phyloP scores from a whole-genome alignment of 441 rosid genomes.

The Pelargonium myrrhifolium region DNA sequence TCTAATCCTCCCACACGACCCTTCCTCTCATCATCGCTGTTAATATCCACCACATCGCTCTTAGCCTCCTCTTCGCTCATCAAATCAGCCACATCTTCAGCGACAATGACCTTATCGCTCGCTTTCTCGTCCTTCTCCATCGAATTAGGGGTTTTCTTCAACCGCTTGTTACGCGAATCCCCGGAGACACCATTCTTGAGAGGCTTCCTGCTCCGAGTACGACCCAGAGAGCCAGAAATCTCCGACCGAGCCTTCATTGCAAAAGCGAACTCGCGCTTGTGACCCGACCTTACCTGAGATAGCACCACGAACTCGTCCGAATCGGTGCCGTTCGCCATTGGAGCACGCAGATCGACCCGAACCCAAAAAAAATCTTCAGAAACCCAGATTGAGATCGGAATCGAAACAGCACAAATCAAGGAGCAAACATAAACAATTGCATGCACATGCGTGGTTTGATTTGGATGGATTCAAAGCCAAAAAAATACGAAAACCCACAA shows the following conservation, averaged over 20 bases:
- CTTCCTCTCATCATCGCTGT: constrained; percentile 27
- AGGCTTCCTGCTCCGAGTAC: constrained; percentile 51
- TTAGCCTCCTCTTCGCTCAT: constrained; percentile 45
- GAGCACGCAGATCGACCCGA: constrained; percentile 6
- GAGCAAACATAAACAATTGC: background rate
- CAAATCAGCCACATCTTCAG: constrained; percentile 13
- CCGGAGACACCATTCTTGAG: constrained; percentile 12
- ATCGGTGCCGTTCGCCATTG: constrained; percentile 69
- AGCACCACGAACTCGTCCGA: constrained; percentile 41
- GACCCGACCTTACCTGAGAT: constrained; percentile 59
- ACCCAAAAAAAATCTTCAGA: background rate
- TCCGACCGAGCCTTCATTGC: constrained; percentile 70
- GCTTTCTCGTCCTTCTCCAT: constrained; percentile 23
- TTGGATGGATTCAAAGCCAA: constrained; percentile 1
- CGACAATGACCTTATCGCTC: constrained; percentile 30
- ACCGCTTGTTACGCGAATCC: constrained; percentile 22
- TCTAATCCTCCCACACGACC: background rate
- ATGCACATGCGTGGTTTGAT: background rate
- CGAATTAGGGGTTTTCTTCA: constrained; percentile 20
- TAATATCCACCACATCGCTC: constrained; percentile 37
- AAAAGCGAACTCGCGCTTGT: constrained; percentile 80
- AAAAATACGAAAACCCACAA: background rate
- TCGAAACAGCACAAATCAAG: background rate
- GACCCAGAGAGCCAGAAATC: constrained; percentile 65
- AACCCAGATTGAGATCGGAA: background rate